phyloP scores from a whole-genome alignment of 2,329 filamentous ascomycete genomes.

The Ciborinia camelliae region DNA sequence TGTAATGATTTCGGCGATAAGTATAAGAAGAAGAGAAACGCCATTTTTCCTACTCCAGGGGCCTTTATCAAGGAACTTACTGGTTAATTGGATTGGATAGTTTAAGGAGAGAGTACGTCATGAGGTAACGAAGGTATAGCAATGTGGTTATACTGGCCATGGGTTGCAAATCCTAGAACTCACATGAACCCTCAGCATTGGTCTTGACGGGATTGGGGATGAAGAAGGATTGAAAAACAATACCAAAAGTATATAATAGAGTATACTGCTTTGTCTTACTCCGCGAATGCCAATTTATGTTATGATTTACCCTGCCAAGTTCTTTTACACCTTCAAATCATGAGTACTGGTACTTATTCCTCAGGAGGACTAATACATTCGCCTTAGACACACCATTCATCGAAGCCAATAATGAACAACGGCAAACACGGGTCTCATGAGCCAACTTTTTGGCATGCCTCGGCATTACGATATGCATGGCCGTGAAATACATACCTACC shows the following conservation, averaged over 20 bases:
- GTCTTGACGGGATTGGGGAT: neutral
- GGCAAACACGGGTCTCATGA: neutral
- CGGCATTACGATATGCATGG: neutral
- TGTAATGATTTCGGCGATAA: constrained; percentile 86
- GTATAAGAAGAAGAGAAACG: constrained; percentile 92
- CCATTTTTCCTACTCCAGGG: constrained; percentile 59
- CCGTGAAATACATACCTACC: neutral
- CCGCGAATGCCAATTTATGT: neutral
- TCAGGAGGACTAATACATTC: neutral
- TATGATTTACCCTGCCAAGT: neutral
- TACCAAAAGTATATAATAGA: neutral
- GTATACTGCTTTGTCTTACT: neutral
- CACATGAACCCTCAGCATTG: neutral
- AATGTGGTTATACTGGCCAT: neutral
- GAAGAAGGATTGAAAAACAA: neutral
- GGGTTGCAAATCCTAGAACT: too few species aligned
- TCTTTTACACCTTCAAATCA: neutral
- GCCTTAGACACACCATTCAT: neutral
- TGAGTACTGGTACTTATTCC: neutral
- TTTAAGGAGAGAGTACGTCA: neutral
- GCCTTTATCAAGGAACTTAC: constrained; percentile 23
- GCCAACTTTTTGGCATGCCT: neutral
- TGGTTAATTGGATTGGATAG: constrained; percentile 1
- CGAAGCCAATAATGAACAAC: neutral
- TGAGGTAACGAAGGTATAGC: neutral